Percentiles rank a stretch among this genome's conserved stretches.
Evolutionary conservation across 192 early-diverging fungal genomes (phyloP).

Genomic region (Pilaira anomala): DNA sequence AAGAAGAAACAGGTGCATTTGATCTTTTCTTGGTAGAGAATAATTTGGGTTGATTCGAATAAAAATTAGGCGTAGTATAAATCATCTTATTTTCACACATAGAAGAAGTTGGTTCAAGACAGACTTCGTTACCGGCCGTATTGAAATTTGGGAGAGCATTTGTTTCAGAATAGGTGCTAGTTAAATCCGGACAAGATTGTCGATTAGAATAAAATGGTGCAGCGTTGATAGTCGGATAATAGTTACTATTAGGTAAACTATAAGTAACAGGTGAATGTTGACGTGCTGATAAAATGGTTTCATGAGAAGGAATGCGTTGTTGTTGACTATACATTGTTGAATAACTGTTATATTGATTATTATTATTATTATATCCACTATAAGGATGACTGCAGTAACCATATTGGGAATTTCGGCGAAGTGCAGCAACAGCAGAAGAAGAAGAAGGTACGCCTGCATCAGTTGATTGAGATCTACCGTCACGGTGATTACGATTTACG

Average conservation of each 20-base stretch:
- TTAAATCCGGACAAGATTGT: constrained; percentile 10
- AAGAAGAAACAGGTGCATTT: neutral
- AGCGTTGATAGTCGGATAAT: neutral
- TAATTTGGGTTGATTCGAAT: neutral
- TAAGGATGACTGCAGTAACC: constrained; percentile 17
- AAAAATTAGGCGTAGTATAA: constrained; percentile 8
- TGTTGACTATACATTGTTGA: neutral
- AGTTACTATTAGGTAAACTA: neutral
- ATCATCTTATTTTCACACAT: neutral
- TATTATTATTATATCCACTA: constrained; percentile 1
- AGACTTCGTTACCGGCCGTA: neutral
- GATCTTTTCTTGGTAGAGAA: neutral
- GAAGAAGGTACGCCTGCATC: constrained; percentile 2
- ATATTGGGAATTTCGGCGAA: constrained; percentile 9
- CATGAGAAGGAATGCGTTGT: constrained; percentile 9
- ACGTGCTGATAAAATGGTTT: constrained; percentile 1
- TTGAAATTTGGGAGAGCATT: constrained; percentile 5
- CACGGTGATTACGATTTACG: constrained; percentile 10
- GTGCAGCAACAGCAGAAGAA: constrained; percentile 9
- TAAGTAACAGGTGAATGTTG: constrained; percentile 11
- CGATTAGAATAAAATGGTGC: constrained; percentile 6
- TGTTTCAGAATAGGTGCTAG: constrained; percentile 9
- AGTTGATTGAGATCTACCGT: constrained; percentile 17
- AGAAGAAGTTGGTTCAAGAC: constrained; percentile 6
- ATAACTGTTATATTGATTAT: neutral